Conservation (phyloP, 768 basidiomycete genomes). For the Clavaria fumosa region DNA sequence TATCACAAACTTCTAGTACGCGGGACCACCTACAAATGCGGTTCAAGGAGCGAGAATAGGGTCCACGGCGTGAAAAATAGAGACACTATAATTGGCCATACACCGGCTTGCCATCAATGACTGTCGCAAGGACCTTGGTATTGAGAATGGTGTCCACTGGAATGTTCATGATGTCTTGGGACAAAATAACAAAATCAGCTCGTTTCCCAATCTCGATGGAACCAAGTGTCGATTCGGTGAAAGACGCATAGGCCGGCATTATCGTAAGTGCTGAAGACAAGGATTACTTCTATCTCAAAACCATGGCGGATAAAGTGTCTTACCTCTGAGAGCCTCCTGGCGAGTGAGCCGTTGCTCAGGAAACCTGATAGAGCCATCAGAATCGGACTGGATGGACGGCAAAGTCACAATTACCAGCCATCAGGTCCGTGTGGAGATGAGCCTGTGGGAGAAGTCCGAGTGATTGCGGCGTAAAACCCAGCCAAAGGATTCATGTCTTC, state of each 20-base stretch:
- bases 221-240: constrained; percentile 59
- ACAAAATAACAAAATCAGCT: constrained; percentile 78
- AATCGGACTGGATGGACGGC: constrained; percentile 1
- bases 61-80: no score
- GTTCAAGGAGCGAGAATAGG: no score
- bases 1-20: no score
- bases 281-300: background rate
- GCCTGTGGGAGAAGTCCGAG: constrained; percentile 54
- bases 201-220: constrained; percentile 63
- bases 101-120: constrained; percentile 53
- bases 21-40: no score
- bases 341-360: constrained; percentile 66
- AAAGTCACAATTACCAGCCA: constrained; percentile 49
- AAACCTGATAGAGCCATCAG: constrained; percentile 36
- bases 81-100: constrained; percentile 17
- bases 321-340: constrained; percentile 61
- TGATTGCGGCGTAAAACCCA: constrained; percentile 80
- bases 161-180: constrained; percentile 66
- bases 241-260: constrained; percentile 77
- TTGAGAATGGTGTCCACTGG: constrained; percentile 40
- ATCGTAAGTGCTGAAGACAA: constrained; percentile 59
- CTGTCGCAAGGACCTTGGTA: constrained; percentile 57
- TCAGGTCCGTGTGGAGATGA: constrained; percentile 65
- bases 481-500: constrained; percentile 73
- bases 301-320: background rate